A percentile compares a stretch with the other conserved stretches of the same genome.
These are phyloP conservation scores for Anisodus acutangulus DNA, from an alignment of 257 asterid species.

Conservation along the genomic window DNA sequence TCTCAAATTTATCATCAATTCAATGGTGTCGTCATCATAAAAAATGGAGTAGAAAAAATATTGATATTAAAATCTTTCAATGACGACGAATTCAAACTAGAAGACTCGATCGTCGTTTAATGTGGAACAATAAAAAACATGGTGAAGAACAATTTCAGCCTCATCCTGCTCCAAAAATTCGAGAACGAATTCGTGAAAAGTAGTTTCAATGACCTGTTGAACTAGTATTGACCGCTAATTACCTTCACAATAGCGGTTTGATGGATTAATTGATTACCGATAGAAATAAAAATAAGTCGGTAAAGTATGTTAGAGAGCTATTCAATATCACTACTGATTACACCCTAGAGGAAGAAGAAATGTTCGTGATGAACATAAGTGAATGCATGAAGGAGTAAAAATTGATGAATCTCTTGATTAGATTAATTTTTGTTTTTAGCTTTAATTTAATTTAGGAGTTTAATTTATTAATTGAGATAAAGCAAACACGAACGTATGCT, in stretches of 20 bases:
- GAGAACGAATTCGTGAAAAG: neutral
- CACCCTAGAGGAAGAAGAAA: slow-evolving; percentile 29
- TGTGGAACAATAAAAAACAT: slow-evolving; percentile 16
- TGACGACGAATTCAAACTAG: slow-evolving; percentile 4
- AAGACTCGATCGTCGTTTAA: slow-evolving; percentile 4
- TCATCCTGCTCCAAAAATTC: too few species aligned
- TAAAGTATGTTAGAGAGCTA: neutral
- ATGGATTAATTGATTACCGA: neutral
- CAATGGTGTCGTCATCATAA: too few species aligned
- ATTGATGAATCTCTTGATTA: neutral
- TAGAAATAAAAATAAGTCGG: neutral
- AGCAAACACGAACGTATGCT: too few species aligned
- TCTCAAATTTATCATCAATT: too few species aligned
- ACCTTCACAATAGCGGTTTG: neutral
- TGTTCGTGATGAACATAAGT: neutral
- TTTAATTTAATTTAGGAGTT: too few species aligned
- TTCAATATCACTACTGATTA: slow-evolving; percentile 20
- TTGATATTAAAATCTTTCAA: slow-evolving; percentile 22
- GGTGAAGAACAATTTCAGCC: neutral
- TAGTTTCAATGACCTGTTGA: neutral
- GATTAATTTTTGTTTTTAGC: too few species aligned
- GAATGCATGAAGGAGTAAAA: slow-evolving; percentile 25
- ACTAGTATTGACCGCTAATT: slow-evolving; percentile 26
- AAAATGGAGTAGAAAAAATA: neutral
- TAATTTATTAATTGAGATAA: too few species aligned